Evolutionary conservation across 495 filamentous ascomycete species (phyloP), one percentile per base, ranked within the genome.

Genomic region (Xanthoparmelia taractica): DNA sequence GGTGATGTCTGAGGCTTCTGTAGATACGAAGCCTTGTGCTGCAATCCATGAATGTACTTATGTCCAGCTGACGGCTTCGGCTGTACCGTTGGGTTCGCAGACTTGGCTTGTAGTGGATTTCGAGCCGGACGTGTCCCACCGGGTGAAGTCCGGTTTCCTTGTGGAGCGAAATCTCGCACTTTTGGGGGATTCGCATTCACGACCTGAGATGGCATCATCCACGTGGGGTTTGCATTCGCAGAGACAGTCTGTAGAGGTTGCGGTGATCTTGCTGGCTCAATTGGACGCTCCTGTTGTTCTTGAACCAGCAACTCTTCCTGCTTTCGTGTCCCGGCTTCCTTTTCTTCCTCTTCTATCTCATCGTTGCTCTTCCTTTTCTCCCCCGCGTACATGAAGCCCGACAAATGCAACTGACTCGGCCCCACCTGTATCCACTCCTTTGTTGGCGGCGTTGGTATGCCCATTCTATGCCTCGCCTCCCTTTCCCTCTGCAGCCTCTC

Each of bases 401-500:
- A 63, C 10, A 70, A 27, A 40, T 61, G 34, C 25, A 41, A 58
- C 54, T 63, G 68, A 59, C 64, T 68, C 20, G 48, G 60, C 45
- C 57, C 60, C 25, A 66, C 67, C 37, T 64, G 65, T 20, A 59
- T 33, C 29, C 56, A 61, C 48, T 50, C 57, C 45, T 65, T 65
- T 20, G 31, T 37, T 33, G 64, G 64, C 23, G 59, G 64, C 18
- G 59, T 55, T 10, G 50, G 36, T 29, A 65, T 60, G 2, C 64
- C 68, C 65, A 68, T 61, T 27, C 58, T 70, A 52, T 63, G 63
- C 58, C 63, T 58, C 17, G 36, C 20, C 61, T 68, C 66, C 40
- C 66, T 66, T 38, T 75, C 73, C 27, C 41, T 66, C 31, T 66
- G 60, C n/a, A 52, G 52, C 58, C 67, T 69, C 61, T 65, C 69